A percentile compares a stretch with the other conserved stretches of the same genome.
Evolutionary conservation across 1,139 yeast genomes (phyloP).

Genomic region (Suhomyces ambrosiae): DNA sequence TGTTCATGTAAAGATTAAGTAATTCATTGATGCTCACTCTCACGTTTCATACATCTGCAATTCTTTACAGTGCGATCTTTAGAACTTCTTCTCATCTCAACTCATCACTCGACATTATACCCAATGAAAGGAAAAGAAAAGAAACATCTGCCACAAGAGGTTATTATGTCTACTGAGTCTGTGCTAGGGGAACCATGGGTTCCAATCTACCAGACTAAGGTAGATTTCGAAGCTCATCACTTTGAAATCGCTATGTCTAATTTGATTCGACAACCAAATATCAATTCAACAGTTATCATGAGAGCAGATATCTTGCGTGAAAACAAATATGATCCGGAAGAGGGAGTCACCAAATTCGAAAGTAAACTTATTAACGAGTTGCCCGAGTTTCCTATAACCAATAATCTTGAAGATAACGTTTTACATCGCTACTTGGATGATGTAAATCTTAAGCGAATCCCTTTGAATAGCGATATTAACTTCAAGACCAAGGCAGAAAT

Average conservation of each 20-base stretch:
- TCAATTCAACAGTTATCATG: conserved; percentile 87
- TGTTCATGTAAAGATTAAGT: too few relatives aligned
- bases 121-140: neutral
- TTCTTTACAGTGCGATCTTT: too few relatives aligned
- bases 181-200: conserved; percentile 69
- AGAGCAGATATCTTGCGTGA: conserved; percentile 82
- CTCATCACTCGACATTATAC: neutral
- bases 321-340: conserved; percentile 40
- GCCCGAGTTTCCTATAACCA: conserved; percentile 36
- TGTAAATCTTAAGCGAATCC: conserved; percentile 49
- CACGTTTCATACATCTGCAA: too few relatives aligned
- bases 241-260: conserved; percentile 79
- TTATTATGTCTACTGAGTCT: conserved; percentile 29
- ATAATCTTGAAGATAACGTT: conserved; percentile 34
- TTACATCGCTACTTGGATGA: conserved; percentile 58
- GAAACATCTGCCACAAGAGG: conserved; percentile 3
- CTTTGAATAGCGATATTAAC: conserved; percentile 32
- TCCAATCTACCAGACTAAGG: conserved; percentile 50
- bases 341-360: conserved; percentile 36
- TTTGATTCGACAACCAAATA: conserved; percentile 81
- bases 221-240: conserved; percentile 51
- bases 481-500: conserved; percentile 51
- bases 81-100: neutral
- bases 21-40: too few relatives aligned
- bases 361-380: conserved; percentile 36